Conservation (phyloP, 176 grass and related monocot genomes). For the Carex scoparia region DNA sequence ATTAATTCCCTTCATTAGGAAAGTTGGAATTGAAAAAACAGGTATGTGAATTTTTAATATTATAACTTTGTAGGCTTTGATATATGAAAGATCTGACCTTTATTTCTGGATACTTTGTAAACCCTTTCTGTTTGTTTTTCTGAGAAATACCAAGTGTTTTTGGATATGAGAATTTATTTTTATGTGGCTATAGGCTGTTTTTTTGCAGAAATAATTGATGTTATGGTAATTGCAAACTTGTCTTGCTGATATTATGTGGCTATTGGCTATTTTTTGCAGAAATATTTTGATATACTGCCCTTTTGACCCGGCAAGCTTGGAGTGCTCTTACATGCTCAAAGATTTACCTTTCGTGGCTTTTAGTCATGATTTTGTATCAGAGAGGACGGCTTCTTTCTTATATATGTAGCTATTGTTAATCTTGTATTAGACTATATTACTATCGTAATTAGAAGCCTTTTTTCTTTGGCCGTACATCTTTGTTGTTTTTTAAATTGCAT, state of each 20-base stretch:
- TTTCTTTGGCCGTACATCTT: not conserved
- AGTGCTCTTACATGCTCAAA: not conserved
- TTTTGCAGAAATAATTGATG: not conserved
- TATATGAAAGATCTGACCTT: no score
- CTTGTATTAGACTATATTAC: not conserved
- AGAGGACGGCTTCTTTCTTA: not conserved
- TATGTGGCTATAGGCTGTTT: no score
- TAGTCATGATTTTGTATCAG: not conserved
- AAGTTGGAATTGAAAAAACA: not conserved
- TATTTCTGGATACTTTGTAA: no score
- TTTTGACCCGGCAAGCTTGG: not conserved
- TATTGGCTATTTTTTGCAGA: not conserved
- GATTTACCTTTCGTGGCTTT: not conserved
- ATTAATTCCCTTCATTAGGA: slow-evolving; percentile 35
- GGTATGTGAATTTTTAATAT: not conserved
- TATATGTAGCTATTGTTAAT: not conserved
- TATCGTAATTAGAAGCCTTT: not conserved
- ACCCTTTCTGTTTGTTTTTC: not conserved
- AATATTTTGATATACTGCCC: not conserved
- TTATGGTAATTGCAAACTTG: not conserved
- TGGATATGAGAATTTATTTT: not conserved
- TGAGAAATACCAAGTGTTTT: no score
- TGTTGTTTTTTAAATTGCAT: not conserved
- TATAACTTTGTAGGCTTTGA: not conserved
- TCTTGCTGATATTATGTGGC: not conserved